These are phyloP conservation scores for Tolypocladium tundrense DNA, from an alignment of 2,329 filamentous ascomycete genomes.

Conservation along the genomic window DNA sequence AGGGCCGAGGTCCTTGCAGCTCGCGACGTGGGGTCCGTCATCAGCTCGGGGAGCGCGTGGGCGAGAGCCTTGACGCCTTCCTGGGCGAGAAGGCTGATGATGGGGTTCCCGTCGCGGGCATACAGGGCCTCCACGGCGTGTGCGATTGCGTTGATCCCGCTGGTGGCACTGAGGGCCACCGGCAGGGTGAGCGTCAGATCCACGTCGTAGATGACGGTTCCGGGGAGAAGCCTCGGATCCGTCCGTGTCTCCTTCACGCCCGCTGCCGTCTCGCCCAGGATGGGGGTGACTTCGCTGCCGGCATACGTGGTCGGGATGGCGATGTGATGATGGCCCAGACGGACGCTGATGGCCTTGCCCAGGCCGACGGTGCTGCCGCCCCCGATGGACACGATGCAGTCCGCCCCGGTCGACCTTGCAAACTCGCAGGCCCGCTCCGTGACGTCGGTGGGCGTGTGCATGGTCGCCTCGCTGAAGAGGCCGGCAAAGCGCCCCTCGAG, in stretches of 20 bases:
- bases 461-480: background rate
- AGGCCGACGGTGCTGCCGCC: background rate
- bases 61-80: background rate
- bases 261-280: background rate
- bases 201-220: background rate
- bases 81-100: background rate
- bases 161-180: background rate
- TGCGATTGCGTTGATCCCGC: background rate
- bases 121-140: background rate
- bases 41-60: background rate
- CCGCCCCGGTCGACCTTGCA: background rate
- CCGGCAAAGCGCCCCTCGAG: background rate
- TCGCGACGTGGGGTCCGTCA: background rate
- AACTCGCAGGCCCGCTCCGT: background rate
- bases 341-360: background rate
- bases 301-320: background rate
- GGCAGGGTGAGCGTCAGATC: background rate
- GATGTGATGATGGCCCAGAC: background rate
- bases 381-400: background rate
- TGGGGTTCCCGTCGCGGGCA: background rate
- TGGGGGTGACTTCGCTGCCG: background rate
- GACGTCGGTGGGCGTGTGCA: background rate
- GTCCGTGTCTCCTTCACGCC: background rate
- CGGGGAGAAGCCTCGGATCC: background rate
- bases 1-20: background rate